phyloP scores from a whole-genome alignment of 352 stramenopile species.

The Lagenidium giganteum region DNA sequence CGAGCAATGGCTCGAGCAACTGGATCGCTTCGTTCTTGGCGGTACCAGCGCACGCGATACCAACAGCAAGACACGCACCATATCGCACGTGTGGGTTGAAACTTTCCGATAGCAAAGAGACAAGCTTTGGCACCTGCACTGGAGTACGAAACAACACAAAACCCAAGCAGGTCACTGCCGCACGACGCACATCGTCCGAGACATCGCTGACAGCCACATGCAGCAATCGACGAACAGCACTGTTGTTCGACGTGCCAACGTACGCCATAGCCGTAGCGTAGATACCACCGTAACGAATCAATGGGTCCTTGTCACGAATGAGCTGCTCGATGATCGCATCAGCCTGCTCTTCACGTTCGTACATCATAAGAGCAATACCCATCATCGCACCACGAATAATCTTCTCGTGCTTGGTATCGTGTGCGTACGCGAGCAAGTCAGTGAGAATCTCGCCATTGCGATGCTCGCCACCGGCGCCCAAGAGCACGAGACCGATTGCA shows the following conservation, averaged over 20 bases:
- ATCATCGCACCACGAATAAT: constrained; percentile 98
- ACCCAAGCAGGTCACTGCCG: constrained; percentile 95
- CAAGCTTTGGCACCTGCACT: constrained; percentile 89
- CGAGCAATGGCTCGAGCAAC: constrained; percentile 96
- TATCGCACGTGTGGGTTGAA: constrained; percentile 99
- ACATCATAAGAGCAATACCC: constrained; percentile 98
- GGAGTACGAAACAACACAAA: constrained; percentile 98
- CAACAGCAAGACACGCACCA: constrained; percentile 97
- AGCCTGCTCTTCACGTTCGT: constrained; percentile 95
- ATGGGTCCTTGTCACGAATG: constrained; percentile 94
- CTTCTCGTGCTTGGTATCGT: constrained; percentile 99
- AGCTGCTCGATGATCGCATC: constrained; percentile 98
- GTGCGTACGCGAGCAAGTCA: constrained; percentile 96
- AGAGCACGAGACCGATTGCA: constrained; percentile 96
- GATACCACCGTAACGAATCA: constrained; percentile 98
- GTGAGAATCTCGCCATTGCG: constrained; percentile 81
- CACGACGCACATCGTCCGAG: constrained; percentile 97
- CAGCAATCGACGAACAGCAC: constrained; percentile 94
- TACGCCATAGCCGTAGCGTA: constrained; percentile 98
- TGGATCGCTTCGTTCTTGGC: constrained; percentile 96
- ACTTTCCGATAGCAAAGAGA: constrained; percentile 96
- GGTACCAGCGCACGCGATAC: constrained; percentile 96
- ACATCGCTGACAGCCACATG: constrained; percentile 99
- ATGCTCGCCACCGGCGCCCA: constrained; percentile 90
- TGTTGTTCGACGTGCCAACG: constrained; percentile 97